Evolutionary conservation across 106 monocot species (phyloP).

Genomic region (Acanthochlamys bracteata): DNA sequence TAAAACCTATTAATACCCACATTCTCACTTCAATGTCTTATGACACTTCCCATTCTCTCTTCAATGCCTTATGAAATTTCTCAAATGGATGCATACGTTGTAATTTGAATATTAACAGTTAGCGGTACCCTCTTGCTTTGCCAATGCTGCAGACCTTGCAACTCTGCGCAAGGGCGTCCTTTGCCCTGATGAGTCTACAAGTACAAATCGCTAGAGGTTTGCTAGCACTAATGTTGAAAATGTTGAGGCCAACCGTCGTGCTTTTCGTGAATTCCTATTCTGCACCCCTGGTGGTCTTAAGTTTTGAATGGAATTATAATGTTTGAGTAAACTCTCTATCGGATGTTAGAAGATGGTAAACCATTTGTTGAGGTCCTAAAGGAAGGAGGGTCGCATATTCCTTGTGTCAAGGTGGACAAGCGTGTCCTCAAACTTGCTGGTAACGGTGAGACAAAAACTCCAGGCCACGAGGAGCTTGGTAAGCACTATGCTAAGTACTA

Average conservation of each 20-base stretch:
- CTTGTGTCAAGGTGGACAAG: constrained; percentile 52
- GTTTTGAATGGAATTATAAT: constrained; percentile 36
- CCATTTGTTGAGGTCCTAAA: constrained; percentile 47
- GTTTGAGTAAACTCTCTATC: constrained; percentile 45
- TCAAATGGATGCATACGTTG: no score
- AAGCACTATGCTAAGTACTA: constrained; percentile 51
- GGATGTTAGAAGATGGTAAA: constrained; percentile 32
- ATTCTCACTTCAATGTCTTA: no score
- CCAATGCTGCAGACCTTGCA: constrained; percentile 48
- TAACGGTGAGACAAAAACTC: constrained; percentile 43
- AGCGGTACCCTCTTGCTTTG: no score
- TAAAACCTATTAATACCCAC: no score
- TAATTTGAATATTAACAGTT: no score
- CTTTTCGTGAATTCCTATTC: constrained; percentile 39
- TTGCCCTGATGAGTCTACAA: constrained; percentile 44
- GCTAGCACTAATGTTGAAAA: constrained; percentile 45
- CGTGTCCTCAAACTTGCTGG: constrained; percentile 34
- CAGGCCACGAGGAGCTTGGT: constrained; percentile 47
- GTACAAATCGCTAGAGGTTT: constrained; percentile 35
- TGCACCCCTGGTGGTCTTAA: constrained; percentile 37
- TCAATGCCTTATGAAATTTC: no score
- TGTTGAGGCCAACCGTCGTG: constrained; percentile 29
- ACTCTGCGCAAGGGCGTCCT: constrained; percentile 46
- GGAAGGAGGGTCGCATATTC: constrained; percentile 42
- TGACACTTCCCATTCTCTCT: no score